These are phyloP conservation scores for Cadophora malorum DNA, from an alignment of 2,329 filamentous ascomycete species.

Conservation along the genomic window DNA sequence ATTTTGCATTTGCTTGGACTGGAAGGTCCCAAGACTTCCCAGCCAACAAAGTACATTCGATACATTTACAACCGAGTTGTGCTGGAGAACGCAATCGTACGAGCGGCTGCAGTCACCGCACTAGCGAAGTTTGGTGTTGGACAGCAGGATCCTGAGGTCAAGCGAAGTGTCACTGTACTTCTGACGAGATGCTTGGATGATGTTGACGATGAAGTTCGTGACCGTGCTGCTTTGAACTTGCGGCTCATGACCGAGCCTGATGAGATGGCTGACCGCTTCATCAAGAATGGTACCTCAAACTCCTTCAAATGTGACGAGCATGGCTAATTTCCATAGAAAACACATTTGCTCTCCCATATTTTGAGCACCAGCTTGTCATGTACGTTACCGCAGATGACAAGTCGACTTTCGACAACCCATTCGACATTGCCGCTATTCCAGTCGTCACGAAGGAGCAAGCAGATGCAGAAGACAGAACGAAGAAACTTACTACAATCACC, in stretches of 20 bases:
- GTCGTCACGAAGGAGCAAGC: constrained; percentile 96
- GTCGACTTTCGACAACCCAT: constrained; percentile 81
- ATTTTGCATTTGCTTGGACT: constrained; percentile 93
- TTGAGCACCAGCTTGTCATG: constrained; percentile 96
- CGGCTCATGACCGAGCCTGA: constrained; percentile 86
- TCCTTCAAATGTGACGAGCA: not conserved
- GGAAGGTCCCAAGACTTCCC: constrained; percentile 92
- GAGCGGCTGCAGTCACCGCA: constrained; percentile 93
- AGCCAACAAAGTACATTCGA: constrained; percentile 97
- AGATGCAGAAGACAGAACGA: constrained; percentile 92
- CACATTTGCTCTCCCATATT: constrained; percentile 92
- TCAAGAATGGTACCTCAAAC: constrained; percentile 78
- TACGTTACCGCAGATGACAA: constrained; percentile 95
- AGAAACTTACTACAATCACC: constrained; percentile 93
- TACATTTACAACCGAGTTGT: constrained; percentile 99
- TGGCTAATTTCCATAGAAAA: constrained; percentile 66
- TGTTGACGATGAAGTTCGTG: constrained; percentile 95
- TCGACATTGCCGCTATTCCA: constrained; percentile 90
- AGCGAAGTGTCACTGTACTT: constrained; percentile 91
- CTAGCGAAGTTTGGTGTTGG: constrained; percentile 97
- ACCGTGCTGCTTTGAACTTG: constrained; percentile 91
- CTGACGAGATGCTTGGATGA: constrained; percentile 94
- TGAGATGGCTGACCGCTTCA: constrained; percentile 83
- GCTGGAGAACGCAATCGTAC: constrained; percentile 93
- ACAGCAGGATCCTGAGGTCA: constrained; percentile 95